Base-by-base conservation (phyloP, 192 early-diverging fungal species). In the Coemansia sp. region DNA sequence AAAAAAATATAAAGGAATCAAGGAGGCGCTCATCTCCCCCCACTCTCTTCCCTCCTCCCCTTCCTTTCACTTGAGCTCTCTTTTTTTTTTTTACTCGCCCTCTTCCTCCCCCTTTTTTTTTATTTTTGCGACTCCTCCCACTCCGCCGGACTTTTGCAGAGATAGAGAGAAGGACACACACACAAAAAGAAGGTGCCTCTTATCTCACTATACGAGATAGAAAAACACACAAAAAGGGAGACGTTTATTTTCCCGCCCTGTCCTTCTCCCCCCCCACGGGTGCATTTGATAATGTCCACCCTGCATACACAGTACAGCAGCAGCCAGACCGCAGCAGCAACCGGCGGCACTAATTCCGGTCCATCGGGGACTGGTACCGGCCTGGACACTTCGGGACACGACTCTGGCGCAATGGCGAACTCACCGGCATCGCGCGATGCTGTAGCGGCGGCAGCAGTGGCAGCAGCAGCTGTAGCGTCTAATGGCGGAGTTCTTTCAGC, bases 251-350 rank as follows among this genome's bases (percentile, higher is more conserved):
- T 41, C 31, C 7, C 10, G 32, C 59, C 27, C 6, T 29, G 36
- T 32, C 35, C 59, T 56, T 14, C 39, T 32, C 14, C 5, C 51
- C 40, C 37, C 38, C 25, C 27, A 29, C 47, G 37, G 24, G 31
- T 49, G 25, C 46, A 32, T 47, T 56, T 36, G 47, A 20, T 25
- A 54, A 81, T 82, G 79, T 82, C 79, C 24, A 82, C 79, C 29
- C 73, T 82, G 43, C 79, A 82, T 68, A 76, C 79, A 76, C 74
- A 72, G 39, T 82, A 82, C 79, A 67, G 31, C 68, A 70, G 61
- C 56, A 62, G 70, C 36, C 79, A 82, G 79, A 51, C 79, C 8
- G 56, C 75, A n/a, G 46, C 60, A 43, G 42, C 62, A 32, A 32
- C 51, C 7, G 41, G 60, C 32, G 42, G 41, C 20, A 42, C 74